Evolutionary conservation across 2,329 filamentous ascomycete genomes (phyloP).

Genomic region (Claviceps digitariae): DNA sequence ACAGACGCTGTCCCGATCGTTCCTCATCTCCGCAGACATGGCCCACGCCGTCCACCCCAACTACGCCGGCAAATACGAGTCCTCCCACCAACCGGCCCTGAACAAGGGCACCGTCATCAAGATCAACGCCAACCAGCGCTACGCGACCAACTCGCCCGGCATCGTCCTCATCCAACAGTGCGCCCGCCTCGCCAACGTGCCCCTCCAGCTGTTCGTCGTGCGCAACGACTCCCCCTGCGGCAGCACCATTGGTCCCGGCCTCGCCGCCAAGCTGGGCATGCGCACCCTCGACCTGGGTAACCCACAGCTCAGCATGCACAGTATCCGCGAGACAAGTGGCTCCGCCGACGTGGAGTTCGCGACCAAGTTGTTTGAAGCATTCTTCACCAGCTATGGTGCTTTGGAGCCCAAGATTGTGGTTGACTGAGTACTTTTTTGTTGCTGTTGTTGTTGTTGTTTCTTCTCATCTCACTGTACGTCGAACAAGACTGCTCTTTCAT

Average conservation of each 20-base stretch:
- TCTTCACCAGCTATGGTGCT: slow-evolving; percentile 73
- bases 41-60: slow-evolving; percentile 94
- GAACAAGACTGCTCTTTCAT: too few species aligned
- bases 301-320: slow-evolving; percentile 92
- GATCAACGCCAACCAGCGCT: slow-evolving; percentile 93
- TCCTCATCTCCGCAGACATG: slow-evolving; percentile 95
- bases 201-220: slow-evolving; percentile 90
- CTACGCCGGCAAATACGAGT: slow-evolving; percentile 83
- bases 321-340: slow-evolving; percentile 85
- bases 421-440: too few species aligned
- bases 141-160: slow-evolving; percentile 91
- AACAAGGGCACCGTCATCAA: slow-evolving; percentile 97
- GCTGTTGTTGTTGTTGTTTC: not conserved
- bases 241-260: slow-evolving; percentile 95
- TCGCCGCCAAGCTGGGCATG: slow-evolving; percentile 73
- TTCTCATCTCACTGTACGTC: too few species aligned
- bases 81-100: slow-evolving; percentile 82
- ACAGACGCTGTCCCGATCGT: slow-evolving; percentile 80
- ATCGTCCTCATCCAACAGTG: slow-evolving; percentile 87
- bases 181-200: slow-evolving; percentile 60
- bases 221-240: slow-evolving; percentile 91
- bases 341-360: slow-evolving; percentile 77
- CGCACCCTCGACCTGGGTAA: slow-evolving; percentile 88
- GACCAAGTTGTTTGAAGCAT: slow-evolving; percentile 73
- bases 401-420: slow-evolving; percentile 74